Evolutionary conservation across 1,284 basidiomycete genomes (phyloP).

Genomic region (Trichosporon inkin): DNA sequence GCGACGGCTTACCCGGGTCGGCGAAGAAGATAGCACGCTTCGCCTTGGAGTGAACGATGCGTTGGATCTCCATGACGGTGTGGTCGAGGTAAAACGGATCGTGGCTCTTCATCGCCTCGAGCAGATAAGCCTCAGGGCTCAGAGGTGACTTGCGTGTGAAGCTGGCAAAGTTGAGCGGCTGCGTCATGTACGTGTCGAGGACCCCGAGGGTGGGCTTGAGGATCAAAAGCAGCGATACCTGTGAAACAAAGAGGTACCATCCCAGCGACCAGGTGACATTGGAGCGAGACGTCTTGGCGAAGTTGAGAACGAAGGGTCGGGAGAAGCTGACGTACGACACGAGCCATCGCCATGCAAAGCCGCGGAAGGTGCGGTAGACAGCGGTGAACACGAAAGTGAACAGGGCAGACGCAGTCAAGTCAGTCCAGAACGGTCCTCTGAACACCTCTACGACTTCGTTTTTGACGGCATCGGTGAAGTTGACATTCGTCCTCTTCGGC

Average conservation of each 20-base stretch:
- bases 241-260: constrained; percentile 29
- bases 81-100: constrained; percentile 40
- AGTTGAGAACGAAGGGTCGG: constrained; percentile 43
- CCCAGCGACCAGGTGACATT: constrained; percentile 28
- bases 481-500: constrained; percentile 23
- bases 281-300: constrained; percentile 30
- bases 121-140: constrained; percentile 35
- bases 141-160: constrained; percentile 39
- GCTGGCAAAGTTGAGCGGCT: constrained; percentile 40
- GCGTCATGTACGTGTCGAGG: constrained; percentile 37
- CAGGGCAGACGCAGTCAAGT: background rate
- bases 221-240: constrained; percentile 28
- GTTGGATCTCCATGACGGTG: constrained; percentile 45
- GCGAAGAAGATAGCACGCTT: constrained; percentile 37
- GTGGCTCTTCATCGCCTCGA: constrained; percentile 34
- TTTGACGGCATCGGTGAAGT: constrained; percentile 5
- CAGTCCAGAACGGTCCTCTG: background rate
- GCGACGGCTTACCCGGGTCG: constrained; percentile 31
- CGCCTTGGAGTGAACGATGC: constrained; percentile 28
- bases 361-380: constrained; percentile 2
- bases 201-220: constrained; percentile 30
- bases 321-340: constrained; percentile 18
- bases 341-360: constrained; percentile 13
- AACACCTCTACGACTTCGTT: background rate
- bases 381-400: constrained; percentile 5